Evolutionary conservation across 495 filamentous ascomycete genomes (phyloP), one percentile per base, ranked within the genome.

Genomic region (Hypomontagnella submonticulosa): DNA sequence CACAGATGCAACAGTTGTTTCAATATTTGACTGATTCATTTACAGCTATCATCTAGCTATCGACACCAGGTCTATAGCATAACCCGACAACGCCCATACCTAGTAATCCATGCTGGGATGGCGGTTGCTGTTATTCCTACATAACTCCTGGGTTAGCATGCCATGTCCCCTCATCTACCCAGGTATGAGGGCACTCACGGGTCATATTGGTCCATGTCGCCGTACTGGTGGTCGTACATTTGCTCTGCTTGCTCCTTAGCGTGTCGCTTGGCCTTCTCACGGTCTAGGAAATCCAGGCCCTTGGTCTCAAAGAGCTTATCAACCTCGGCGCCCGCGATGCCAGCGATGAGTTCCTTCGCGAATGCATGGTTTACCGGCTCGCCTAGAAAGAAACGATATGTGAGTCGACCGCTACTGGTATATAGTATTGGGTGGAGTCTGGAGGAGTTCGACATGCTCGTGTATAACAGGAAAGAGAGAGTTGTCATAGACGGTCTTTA

Each of bases 281-380:
- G 78, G 77, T 94, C 90, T 57, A 86, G 73, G 69, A 79, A 83
- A 75, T 92, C 87, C 62, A 89, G 80, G 23, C 90, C 90, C 84
- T 91, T 92, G 71, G 86, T 90, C 84, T 93, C 89, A 71, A 84
- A 81, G 32, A 93, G 81, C 79, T 88, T 91, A 81, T 96, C 91
- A 58, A 92, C 82, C 76, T 93, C 88, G 57, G 84, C 87, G 38
- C 86, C 90, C 46, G 87, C 90, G 46, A 92, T 71, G 63, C 87
- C 90, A 42, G 83, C 88, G 15, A 93, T 79, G 34, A 88, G 71
- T 76, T 92, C 91, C 81, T 93, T 93, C 75, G 91, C 91, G 71
- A 91, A 87, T 36, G 77, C 80, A 79, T 93, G 91, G 67, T 79
- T 82, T 63, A 91, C 87, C 0, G 80, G 61, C 78, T 91, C 87